Conservation (phyloP, 1,284 basidiomycete species). For the Violaceomyces palustris region DNA sequence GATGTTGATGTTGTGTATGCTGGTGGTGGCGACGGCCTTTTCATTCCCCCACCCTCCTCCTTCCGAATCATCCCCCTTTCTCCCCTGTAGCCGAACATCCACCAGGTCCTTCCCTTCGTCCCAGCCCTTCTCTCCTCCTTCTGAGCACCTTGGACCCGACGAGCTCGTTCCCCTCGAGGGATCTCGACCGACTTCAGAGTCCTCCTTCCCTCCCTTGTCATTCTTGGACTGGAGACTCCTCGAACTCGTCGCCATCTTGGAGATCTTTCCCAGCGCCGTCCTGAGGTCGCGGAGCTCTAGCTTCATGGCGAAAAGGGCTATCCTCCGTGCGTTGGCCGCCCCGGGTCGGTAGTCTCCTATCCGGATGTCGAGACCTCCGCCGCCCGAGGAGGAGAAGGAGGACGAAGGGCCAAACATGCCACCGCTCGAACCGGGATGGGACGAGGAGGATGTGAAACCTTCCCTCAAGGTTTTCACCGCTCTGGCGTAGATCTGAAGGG, state of each 20-base stretch:
- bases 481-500: constrained; percentile 50
- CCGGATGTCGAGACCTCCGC: constrained; percentile 33
- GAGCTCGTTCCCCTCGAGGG: too few species aligned
- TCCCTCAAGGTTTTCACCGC: constrained; percentile 45
- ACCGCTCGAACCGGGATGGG: not conserved
- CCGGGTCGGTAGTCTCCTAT: constrained; percentile 45
- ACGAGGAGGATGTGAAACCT: constrained; percentile 22
- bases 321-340: constrained; percentile 39
- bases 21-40: too few species aligned
- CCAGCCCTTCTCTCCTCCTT: not conserved
- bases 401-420: not conserved
- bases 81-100: too few species aligned
- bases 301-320: constrained; percentile 51
- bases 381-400: constrained; percentile 2
- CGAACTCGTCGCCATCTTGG: constrained; percentile 20
- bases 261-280: constrained; percentile 41
- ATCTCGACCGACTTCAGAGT: too few species aligned
- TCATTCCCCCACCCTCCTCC: not conserved
- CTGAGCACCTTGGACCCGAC: too few species aligned
- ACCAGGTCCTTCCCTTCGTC: too few species aligned
- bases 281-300: constrained; percentile 46
- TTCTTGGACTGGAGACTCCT: too few species aligned
- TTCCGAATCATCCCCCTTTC: not conserved
- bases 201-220: too few species aligned
- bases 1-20: too few species aligned